Conservation (phyloP, 2,329 filamentous ascomycete genomes). For the Beauveria rudraprayagi region DNA sequence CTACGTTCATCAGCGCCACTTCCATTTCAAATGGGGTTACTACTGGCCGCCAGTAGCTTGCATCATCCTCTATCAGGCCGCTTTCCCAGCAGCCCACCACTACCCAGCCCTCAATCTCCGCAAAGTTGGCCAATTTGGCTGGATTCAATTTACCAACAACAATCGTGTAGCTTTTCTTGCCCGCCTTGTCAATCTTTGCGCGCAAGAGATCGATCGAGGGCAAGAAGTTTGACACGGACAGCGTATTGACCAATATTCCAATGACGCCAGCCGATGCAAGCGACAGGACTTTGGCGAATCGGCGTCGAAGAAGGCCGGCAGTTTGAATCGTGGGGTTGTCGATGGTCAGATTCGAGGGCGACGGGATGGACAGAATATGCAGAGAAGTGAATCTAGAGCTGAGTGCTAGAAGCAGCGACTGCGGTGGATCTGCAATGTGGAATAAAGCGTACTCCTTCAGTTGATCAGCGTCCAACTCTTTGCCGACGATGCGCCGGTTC, state of each 20-base stretch:
- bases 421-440: slow-evolving; percentile 74
- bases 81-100: slow-evolving; percentile 98
- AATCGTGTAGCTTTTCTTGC: slow-evolving; percentile 93
- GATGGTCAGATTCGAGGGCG: slow-evolving; percentile 42
- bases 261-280: slow-evolving; percentile 77
- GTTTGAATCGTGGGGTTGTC: slow-evolving; percentile 37
- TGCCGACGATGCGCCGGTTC: slow-evolving; percentile 61
- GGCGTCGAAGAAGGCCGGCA: slow-evolving; percentile 59
- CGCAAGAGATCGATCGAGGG: slow-evolving; percentile 68
- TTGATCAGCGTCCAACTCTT: slow-evolving; percentile 30
- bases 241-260: slow-evolving; percentile 91
- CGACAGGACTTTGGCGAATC: slow-evolving; percentile 78
- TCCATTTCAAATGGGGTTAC: slow-evolving; percentile 93
- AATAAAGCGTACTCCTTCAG: slow-evolving; percentile 69
- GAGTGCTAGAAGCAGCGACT: slow-evolving; percentile 77
- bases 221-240: slow-evolving; percentile 87
- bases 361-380: slow-evolving; percentile 65
- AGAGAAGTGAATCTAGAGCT: slow-evolving; percentile 73
- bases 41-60: slow-evolving; percentile 76
- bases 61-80: slow-evolving; percentile 75
- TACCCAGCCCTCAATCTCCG: slow-evolving; percentile 92
- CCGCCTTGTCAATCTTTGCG: slow-evolving; percentile 62
- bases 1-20: slow-evolving; percentile 66
- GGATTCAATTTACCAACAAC: slow-evolving; percentile 96
- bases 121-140: slow-evolving; percentile 93